Conservation (phyloP, 768 basidiomycete species). For the Leucocoprinus sp. region DNA sequence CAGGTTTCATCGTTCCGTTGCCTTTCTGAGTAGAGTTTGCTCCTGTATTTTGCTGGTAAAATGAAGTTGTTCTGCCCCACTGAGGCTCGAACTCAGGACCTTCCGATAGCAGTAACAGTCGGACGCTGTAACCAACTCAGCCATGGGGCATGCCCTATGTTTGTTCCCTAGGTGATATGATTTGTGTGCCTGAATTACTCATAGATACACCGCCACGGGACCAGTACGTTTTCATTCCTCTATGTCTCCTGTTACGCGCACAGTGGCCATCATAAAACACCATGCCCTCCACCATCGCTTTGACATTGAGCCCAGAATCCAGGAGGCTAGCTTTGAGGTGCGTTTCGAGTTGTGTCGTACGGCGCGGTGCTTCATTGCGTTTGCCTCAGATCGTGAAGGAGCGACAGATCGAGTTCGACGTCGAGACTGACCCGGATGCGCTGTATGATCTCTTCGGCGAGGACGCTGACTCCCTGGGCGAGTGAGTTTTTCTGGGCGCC, state of each 20-base stretch:
- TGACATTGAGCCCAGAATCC: constrained; percentile 73
- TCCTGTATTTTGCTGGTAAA: too few species aligned
- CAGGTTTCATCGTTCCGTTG: constrained; percentile 5
- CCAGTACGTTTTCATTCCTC: not conserved
- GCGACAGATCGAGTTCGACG: constrained; percentile 83
- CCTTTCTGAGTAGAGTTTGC: not conserved
- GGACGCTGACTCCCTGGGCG: constrained; percentile 63
- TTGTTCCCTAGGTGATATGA: too few species aligned
- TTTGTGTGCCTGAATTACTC: too few species aligned
- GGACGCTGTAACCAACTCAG: constrained; percentile 11
- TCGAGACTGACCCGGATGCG: constrained; percentile 73
- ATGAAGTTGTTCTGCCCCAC: too few species aligned
- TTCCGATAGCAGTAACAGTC: too few species aligned
- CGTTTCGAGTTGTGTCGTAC: constrained; percentile 13
- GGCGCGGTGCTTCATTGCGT: constrained; percentile 14
- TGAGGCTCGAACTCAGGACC: too few species aligned
- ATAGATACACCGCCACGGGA: too few species aligned
- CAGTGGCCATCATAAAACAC: constrained; percentile 78
- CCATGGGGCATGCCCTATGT: constrained; percentile 12
- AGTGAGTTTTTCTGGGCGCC: constrained; percentile 39
- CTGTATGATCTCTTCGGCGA: constrained; percentile 76
- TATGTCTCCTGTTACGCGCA: constrained; percentile 38
- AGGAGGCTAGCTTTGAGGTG: constrained; percentile 79
- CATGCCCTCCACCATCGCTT: constrained; percentile 68
- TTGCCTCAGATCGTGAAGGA: constrained; percentile 68